Base-by-base conservation (phyloP, 2,329 filamentous ascomycete species). In the Claviceps arundinis region DNA sequence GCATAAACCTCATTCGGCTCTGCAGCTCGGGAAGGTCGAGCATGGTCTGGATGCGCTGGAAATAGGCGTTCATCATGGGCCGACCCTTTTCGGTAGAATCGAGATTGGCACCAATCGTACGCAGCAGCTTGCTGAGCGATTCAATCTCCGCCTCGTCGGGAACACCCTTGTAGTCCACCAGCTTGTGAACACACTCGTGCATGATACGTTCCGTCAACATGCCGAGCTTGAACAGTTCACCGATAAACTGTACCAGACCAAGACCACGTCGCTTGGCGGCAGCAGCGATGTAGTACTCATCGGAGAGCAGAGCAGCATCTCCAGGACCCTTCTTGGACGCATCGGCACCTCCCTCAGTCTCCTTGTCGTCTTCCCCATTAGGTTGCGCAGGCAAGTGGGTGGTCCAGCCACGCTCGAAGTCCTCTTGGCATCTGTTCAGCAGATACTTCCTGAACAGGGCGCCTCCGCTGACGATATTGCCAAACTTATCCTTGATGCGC, bases 171-270 rank as follows among this genome's bases (percentile, higher is more conserved):
- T 94, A 97, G 71, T 98, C 91, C 59, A 98, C 87, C 57, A 98
- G 80, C 71, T 95, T 95, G 73, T 89, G 85, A 30, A 98, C 89
- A 78, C 93, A 98, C 71, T 96, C 89, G 74, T 98, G 91, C 93
- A 98, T 98, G 72, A 98, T 98, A 68, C 91, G 87, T 69, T 96
- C 88, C 56, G 93, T 98, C 69, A 98, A 80, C 93, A 98, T 98
- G 67, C 86, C 84, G 55, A 98, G 82, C 77, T 97, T 98, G 81
- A 95, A 98, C 46, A 98, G 81, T 72, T 98, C 93, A 74, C 93
- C 93, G 65, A 98, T 98, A 73, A 98, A 98, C 71, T 96, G 91
- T 57, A 98, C 91, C 22, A 98, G 81, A 84, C 93, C 93, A 58
- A 98, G 86, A 72, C 93, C 93, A 69, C 89, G 87, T 71, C 93